phyloP scores from a whole-genome alignment of 495 filamentous ascomycete species.

The Penicillium coffeae region DNA sequence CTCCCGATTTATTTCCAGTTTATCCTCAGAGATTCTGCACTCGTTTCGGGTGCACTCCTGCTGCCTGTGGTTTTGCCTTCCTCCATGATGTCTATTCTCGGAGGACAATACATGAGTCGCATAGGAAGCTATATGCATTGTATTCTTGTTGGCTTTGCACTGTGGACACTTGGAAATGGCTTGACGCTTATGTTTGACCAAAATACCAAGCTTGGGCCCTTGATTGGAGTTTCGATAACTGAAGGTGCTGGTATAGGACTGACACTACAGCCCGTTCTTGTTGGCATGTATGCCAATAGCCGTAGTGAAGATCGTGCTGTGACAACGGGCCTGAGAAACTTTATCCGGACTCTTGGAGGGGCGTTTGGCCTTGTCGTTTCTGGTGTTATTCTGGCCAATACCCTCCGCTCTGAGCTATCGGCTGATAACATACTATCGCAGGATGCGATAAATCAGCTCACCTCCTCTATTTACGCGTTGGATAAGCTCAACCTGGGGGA shows the following conservation, averaged over 20 bases:
- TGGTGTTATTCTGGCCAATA: no score
- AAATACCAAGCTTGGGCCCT: constrained; percentile 34
- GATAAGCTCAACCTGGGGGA: no score
- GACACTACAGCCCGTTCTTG: constrained; percentile 52
- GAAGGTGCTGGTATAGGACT: constrained; percentile 50
- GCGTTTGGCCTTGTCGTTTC: no score
- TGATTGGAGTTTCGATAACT: constrained; percentile 42
- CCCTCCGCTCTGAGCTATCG: no score
- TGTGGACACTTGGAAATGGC: not conserved
- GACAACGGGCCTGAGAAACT: constrained; percentile 1
- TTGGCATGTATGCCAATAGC: constrained; percentile 34
- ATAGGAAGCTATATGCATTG: constrained; percentile 1
- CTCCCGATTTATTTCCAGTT: constrained; percentile 46
- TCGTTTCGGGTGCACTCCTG: constrained; percentile 32
- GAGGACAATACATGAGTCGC: constrained; percentile 36
- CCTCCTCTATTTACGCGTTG: no score
- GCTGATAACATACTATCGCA: no score
- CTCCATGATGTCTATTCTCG: not conserved
- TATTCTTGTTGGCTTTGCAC: not conserved
- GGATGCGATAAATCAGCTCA: no score
- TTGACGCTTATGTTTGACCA: not conserved
- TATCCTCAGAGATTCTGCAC: constrained; percentile 29
- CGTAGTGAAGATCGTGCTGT: constrained; percentile 1
- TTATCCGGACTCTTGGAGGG: constrained; percentile 1
- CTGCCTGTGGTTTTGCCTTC: constrained; percentile 38